Percentiles rank a stretch among this genome's conserved stretches.
Evolutionary conservation across 1,284 basidiomycete species (phyloP).

Genomic region (Heliocybe sulcata): DNA sequence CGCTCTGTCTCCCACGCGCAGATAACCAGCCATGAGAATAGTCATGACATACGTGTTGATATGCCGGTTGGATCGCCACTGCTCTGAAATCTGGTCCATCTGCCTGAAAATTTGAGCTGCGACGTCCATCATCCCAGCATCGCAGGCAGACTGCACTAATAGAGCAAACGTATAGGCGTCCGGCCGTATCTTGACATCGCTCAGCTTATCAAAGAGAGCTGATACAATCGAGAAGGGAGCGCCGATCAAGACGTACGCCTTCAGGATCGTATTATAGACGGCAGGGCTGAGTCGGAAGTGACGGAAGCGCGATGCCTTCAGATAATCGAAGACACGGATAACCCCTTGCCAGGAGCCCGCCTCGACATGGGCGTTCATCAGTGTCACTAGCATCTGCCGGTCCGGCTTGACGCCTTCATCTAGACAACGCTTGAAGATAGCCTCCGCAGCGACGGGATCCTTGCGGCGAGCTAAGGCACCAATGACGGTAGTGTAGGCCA

Average conservation of each 20-base stretch:
- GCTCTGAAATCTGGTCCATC: slow-evolving; percentile 43
- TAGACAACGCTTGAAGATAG: slow-evolving; percentile 59
- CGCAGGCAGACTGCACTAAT: slow-evolving; percentile 81
- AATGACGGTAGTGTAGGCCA: slow-evolving; percentile 69
- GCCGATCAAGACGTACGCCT: slow-evolving; percentile 79
- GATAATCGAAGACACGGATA: slow-evolving; percentile 66
- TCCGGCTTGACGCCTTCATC: slow-evolving; percentile 58
- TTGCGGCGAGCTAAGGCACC: slow-evolving; percentile 57
- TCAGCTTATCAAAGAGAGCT: slow-evolving; percentile 56
- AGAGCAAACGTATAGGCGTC: slow-evolving; percentile 68
- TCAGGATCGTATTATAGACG: slow-evolving; percentile 76
- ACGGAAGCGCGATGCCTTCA: slow-evolving; percentile 33
- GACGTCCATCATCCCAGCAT: slow-evolving; percentile 59
- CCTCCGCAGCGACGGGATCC: slow-evolving; percentile 65
- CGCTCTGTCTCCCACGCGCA: slow-evolving; percentile 48
- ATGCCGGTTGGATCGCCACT: slow-evolving; percentile 29
- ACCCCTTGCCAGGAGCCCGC: slow-evolving; percentile 76
- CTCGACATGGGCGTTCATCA: slow-evolving; percentile 85
- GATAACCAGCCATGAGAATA: slow-evolving; percentile 79
- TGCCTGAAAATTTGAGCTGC: slow-evolving; percentile 67
- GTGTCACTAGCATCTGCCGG: slow-evolving; percentile 53
- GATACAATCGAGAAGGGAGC: slow-evolving; percentile 69
- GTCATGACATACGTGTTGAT: slow-evolving; percentile 66
- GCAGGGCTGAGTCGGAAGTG: slow-evolving; percentile 41
- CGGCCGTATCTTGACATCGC: slow-evolving; percentile 43